Evolutionary conservation across 768 basidiomycete species (phyloP).

Genomic region (Pisolithus tinctorius): DNA sequence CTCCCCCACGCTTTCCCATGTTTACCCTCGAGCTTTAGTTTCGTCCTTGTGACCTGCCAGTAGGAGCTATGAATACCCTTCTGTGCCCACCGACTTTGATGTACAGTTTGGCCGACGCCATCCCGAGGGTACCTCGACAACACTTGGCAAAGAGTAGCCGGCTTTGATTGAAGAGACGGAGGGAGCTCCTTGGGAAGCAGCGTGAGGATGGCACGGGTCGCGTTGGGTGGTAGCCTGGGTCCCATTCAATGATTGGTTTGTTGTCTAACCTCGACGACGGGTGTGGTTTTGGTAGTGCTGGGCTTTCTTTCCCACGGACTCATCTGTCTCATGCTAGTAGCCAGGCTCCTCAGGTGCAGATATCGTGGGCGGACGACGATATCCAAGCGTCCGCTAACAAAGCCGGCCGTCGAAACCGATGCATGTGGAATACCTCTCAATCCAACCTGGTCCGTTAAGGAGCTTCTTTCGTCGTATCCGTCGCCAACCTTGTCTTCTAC

Average conservation of each 20-base stretch:
- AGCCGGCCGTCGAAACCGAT: conserved; percentile 36
- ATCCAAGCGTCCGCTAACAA: conserved; percentile 1
- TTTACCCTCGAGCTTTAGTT: conserved; percentile 63
- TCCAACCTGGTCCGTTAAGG: conserved; percentile 77
- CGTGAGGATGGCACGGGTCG: conserved; percentile 37
- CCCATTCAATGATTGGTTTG: background rate
- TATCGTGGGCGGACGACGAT: background rate
- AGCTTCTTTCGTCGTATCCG: conserved; percentile 72
- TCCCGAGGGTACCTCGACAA: conserved; percentile 62
- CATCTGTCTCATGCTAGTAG: background rate
- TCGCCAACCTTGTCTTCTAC: conserved; percentile 50
- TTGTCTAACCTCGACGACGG: background rate
- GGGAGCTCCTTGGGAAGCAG: conserved; percentile 55
- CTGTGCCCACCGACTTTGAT: conserved; percentile 67
- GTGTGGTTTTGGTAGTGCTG: too few relatives aligned
- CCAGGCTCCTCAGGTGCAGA: background rate
- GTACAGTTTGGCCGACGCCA: conserved; percentile 59
- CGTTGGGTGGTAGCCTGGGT: background rate
- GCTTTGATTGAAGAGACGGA: conserved; percentile 47
- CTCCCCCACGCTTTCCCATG: conserved; percentile 84
- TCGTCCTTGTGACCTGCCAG: conserved; percentile 69
- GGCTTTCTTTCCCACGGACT: conserved; percentile 5
- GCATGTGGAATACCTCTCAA: conserved; percentile 54
- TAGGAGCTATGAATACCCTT: conserved; percentile 67
- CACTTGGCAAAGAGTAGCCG: conserved; percentile 66